Conservation (phyloP, 805 yeast species). For the Candida endomychidarum region DNA sequence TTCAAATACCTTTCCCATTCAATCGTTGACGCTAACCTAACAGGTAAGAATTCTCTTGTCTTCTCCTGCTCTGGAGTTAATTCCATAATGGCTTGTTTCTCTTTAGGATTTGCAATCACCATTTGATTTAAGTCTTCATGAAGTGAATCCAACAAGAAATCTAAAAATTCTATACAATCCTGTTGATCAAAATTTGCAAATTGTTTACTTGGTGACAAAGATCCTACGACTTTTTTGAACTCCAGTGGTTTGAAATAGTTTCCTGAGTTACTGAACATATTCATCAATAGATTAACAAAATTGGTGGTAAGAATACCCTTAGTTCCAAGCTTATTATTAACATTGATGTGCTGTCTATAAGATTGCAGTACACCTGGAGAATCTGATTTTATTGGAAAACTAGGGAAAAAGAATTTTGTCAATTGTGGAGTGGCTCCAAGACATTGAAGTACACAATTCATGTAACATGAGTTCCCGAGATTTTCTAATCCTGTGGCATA, state of each 20-base stretch:
- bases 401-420: slow-evolving; percentile 55
- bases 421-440: slow-evolving; percentile 70
- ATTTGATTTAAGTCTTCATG: slow-evolving; percentile 86
- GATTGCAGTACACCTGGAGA: slow-evolving; percentile 33
- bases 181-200: slow-evolving; percentile 75
- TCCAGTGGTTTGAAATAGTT: slow-evolving; percentile 55
- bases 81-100: slow-evolving; percentile 44
- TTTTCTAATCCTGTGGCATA: slow-evolving; percentile 73
- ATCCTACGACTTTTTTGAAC: slow-evolving; percentile 68
- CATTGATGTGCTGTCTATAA: slow-evolving; percentile 67
- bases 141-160: slow-evolving; percentile 68
- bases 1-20: slow-evolving; percentile 91
- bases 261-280: slow-evolving; percentile 51
- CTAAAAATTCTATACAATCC: slow-evolving; percentile 81
- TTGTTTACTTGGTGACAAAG: slow-evolving; percentile 55
- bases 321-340: slow-evolving; percentile 73
- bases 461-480: slow-evolving; percentile 89
- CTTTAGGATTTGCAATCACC: slow-evolving; percentile 27
- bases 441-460: slow-evolving; percentile 90
- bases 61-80: slow-evolving; percentile 62
- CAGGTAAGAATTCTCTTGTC: slow-evolving; percentile 67
- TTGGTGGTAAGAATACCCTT: slow-evolving; percentile 73
- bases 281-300: slow-evolving; percentile 59
- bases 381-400: slow-evolving; percentile 21
- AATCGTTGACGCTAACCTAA: slow-evolving; percentile 78